Conservation (phyloP, 345 rosid species). For the Hibiscus trionum region DNA sequence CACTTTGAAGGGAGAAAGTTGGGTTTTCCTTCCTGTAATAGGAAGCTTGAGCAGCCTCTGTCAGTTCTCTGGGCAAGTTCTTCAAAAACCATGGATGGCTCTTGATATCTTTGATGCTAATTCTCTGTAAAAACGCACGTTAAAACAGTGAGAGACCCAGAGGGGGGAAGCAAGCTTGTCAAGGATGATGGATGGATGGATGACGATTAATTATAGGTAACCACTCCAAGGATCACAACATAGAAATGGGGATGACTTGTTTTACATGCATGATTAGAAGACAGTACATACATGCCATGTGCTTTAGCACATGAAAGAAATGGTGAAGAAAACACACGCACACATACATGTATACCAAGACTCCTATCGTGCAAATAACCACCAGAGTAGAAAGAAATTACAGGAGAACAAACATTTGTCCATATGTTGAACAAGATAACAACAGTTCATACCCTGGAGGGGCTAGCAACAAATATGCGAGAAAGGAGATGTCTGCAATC, state of each 20-base stretch:
- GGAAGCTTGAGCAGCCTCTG: constrained; percentile 63
- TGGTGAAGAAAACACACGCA: not conserved
- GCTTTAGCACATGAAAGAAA: not conserved
- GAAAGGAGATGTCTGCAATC: constrained; percentile 78
- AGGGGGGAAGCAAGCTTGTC: not conserved
- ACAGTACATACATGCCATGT: not conserved
- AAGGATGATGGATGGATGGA: not conserved
- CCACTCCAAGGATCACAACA: not conserved
- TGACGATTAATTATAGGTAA: not conserved
- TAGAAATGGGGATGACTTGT: too few relatives aligned
- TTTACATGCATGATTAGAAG: not conserved
- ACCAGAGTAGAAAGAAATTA: too few relatives aligned
- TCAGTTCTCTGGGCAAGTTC: constrained; percentile 75
- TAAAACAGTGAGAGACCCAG: not conserved
- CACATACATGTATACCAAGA: not conserved
- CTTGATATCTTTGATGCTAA: constrained; percentile 71
- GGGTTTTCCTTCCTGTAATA: constrained; percentile 59
- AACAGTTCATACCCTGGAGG: constrained; percentile 41
- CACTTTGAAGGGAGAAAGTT: constrained; percentile 57
- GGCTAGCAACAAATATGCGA: constrained; percentile 72
- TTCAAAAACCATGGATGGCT: constrained; percentile 82
- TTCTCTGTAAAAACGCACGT: constrained; percentile 41
- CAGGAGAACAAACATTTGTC: not conserved
- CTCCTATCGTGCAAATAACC: not conserved
- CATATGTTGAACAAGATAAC: not conserved